These are phyloP conservation scores for Candida freyschussii DNA, from an alignment of 1,139 yeast species.

Conservation along the genomic window DNA sequence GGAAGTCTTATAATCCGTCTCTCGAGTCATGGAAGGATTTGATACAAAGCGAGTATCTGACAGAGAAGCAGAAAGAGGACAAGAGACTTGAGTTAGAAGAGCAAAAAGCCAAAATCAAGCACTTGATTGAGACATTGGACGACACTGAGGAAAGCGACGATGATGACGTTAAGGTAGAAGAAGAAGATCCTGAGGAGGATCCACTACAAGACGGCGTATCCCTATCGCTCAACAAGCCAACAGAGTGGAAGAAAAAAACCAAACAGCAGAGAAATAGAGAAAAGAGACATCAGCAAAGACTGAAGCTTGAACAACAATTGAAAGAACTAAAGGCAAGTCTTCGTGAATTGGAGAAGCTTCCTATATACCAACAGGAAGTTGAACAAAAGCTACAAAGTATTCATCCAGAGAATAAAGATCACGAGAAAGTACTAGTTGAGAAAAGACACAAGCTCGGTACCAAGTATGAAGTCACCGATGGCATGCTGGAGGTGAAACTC, in stretches of 20 bases:
- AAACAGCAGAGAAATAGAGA: constrained; percentile 71
- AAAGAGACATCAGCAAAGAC: constrained; percentile 57
- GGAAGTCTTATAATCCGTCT: constrained; percentile 91
- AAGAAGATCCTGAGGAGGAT: constrained; percentile 31
- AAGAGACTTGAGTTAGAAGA: constrained; percentile 55
- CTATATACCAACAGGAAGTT: constrained; percentile 42
- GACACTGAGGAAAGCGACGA: constrained; percentile 50
- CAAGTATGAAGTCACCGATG: constrained; percentile 55
- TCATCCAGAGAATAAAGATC: constrained; percentile 20
- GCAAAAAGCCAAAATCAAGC: constrained; percentile 59
- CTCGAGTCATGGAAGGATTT: constrained; percentile 76
- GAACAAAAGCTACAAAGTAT: constrained; percentile 20
- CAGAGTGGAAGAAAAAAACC: constrained; percentile 67
- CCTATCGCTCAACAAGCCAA: constrained; percentile 67
- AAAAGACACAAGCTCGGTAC: constrained; percentile 39
- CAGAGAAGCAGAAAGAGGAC: constrained; percentile 65
- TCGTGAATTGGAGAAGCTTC: constrained; percentile 53
- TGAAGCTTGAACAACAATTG: constrained; percentile 51
- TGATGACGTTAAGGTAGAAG: constrained; percentile 39
- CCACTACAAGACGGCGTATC: constrained; percentile 28
- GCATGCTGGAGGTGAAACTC: constrained; percentile 78
- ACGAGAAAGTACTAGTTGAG: constrained; percentile 26
- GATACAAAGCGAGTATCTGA: constrained; percentile 59
- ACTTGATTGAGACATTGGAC: constrained; percentile 56
- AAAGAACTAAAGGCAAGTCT: constrained; percentile 54